These are phyloP conservation scores for Penicillium argentinense DNA, from an alignment of 495 filamentous ascomycete species.

Conservation along the genomic window DNA sequence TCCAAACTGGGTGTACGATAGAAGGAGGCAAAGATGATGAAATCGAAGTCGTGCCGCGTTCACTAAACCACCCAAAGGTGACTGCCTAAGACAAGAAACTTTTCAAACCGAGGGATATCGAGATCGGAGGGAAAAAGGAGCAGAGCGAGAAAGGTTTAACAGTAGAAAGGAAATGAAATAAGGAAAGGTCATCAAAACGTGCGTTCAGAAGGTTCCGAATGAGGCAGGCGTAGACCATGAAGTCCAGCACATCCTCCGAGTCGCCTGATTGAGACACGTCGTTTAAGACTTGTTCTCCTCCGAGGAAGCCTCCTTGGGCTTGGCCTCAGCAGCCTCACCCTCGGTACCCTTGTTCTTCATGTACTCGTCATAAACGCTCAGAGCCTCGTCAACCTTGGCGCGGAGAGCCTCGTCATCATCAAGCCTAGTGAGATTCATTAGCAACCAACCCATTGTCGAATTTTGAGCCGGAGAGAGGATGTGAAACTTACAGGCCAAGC, in stretches of 20 bases:
- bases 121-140: conserved; percentile 37
- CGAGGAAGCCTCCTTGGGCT: conserved; percentile 43
- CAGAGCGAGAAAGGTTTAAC: conserved; percentile 19
- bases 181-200: conserved; percentile 47
- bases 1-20: conserved; percentile 7
- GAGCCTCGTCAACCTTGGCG: conserved; percentile 93
- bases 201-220: conserved; percentile 38
- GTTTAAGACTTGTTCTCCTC: conserved; percentile 52
- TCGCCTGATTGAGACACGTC: conserved; percentile 23
- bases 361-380: conserved; percentile 97
- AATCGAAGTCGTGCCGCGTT: conserved; percentile 36
- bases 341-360: conserved; percentile 70
- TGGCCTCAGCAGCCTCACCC: conserved; percentile 37
- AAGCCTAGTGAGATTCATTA: conserved; percentile 56
- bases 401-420: conserved; percentile 87
- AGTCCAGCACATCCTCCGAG: conserved; percentile 10
- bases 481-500: conserved; percentile 82
- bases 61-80: conserved; percentile 37
- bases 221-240: conserved; percentile 21
- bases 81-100: conserved; percentile 43
- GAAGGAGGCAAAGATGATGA: conserved; percentile 16
- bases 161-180: conserved; percentile 31
- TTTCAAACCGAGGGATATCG: conserved; percentile 55
- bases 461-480: not conserved
- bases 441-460: conserved; percentile 23